phyloP scores from a whole-genome alignment of 148 eudicot genomes.

The Talinum fruticosum region DNA sequence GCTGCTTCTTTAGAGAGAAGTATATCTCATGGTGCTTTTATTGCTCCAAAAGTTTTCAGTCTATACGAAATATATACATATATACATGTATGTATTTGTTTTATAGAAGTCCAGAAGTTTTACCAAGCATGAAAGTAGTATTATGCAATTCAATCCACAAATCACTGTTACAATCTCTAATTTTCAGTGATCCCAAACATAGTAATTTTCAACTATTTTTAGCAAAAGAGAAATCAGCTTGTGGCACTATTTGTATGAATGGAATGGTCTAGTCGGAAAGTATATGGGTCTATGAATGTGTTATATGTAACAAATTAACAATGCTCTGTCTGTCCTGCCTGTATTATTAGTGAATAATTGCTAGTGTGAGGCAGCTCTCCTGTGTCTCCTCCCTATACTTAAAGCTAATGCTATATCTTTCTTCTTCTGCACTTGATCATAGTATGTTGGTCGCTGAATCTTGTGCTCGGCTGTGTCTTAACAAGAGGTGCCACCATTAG shows the following conservation, averaged over 20 bases:
- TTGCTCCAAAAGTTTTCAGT: no score
- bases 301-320: no score
- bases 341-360: neutral
- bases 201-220: neutral
- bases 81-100: no score
- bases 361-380: neutral
- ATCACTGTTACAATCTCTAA: neutral
- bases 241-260: neutral
- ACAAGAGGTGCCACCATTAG: conserved; percentile 89
- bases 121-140: no score
- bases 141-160: neutral
- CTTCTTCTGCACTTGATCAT: neutral
- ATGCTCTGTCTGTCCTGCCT: neutral
- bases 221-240: neutral
- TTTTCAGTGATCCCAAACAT: neutral
- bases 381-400: neutral
- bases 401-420: neutral
- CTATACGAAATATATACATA: no score
- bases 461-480: conserved; percentile 7
- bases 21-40: no score
- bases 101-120: no score
- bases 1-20: no score
- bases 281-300: neutral
- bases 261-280: neutral
- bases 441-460: conserved; percentile 13